Base-by-base conservation (phyloP, 2,329 filamentous ascomycete genomes). In the Hymenoscyphus salicellus region DNA sequence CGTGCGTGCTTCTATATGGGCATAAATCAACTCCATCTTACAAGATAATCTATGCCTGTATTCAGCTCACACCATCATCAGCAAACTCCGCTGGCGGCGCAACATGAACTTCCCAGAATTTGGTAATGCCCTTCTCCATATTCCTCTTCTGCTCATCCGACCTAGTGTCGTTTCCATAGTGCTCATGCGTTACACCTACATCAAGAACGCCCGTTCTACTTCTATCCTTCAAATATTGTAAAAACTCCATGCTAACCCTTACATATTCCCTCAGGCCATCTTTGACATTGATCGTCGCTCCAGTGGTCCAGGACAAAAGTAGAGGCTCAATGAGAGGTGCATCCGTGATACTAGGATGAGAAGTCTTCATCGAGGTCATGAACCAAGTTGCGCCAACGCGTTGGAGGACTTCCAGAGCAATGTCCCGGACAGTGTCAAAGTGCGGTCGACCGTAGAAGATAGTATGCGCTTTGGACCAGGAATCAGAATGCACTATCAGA, bases 281-380 rank as follows among this genome's bases (percentile, higher is more conserved):
- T 26, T 52, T 52, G 8, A 52, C 46, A 8, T 52, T 52, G 20
- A 52, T 52, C 3, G 46, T 52, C 23, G 46, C 46, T 14, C 46
- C 46, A 23, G 46, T 52, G 46, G 46, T 52, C 46, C 46, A 52
- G 10, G 46, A 52, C 10, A 52, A 23, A 52, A 52, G 46, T 52
- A 52, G 23, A 14, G 46, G 46, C 20, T 52, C 46, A 20, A 52
- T 52, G 2, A 52, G 10, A 52, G 46, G 20, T 26, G 46, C 46
- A 23, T 52, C 46, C 23, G 46, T 52, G 20, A 52, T 52, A 52
- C 46, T 52, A 26, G 46, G 46, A 52, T 52, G 46, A 23, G 46
- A 52, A 11, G 46, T 52, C 20, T 52, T 52, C 46, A 52, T 52
- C n/a, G 46, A 52, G 46, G 46, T 52, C 46, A 52, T 52, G 46